A percentile compares a stretch with the other conserved stretches of the same genome.
Conservation (phyloP, 805 yeast species). For the Grigorovia transvaalensis region DNA sequence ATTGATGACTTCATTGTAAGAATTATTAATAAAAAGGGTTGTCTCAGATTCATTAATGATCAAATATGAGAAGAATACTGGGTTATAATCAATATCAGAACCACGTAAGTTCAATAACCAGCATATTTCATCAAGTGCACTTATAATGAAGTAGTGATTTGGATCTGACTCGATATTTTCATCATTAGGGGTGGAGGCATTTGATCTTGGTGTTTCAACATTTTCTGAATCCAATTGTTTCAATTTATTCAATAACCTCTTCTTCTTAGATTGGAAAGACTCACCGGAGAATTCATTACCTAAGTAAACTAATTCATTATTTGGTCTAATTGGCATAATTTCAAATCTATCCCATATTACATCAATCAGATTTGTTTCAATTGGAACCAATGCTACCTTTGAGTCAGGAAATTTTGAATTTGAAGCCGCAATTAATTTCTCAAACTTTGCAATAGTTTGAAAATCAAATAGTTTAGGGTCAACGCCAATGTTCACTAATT, state of each 20-base stretch:
- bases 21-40: constrained; percentile 43
- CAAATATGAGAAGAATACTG: constrained; percentile 67
- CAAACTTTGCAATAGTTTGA: constrained; percentile 26
- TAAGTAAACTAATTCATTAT: constrained; percentile 41
- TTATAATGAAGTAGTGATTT: constrained; percentile 36
- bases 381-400: constrained; percentile 39
- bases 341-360: constrained; percentile 62
- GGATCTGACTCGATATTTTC: constrained; percentile 16
- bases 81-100: constrained; percentile 72
- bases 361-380: constrained; percentile 62
- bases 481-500: constrained; percentile 52
- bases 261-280: constrained; percentile 45
- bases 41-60: constrained; percentile 37
- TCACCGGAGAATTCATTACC: constrained; percentile 56
- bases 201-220: not conserved
- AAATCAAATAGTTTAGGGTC: constrained; percentile 69
- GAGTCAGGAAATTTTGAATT: constrained; percentile 11
- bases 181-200: not conserved
- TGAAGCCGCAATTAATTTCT: constrained; percentile 18
- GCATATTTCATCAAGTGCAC: constrained; percentile 81
- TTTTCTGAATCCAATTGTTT: constrained; percentile 12
- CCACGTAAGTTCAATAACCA: constrained; percentile 85
- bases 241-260: constrained; percentile 33
- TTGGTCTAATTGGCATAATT: constrained; percentile 46
- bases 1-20: constrained; percentile 30